These are phyloP conservation scores for Coemansia sp. DNA, from an alignment of 371 early-diverging fungal genomes.

Conservation along the genomic window DNA sequence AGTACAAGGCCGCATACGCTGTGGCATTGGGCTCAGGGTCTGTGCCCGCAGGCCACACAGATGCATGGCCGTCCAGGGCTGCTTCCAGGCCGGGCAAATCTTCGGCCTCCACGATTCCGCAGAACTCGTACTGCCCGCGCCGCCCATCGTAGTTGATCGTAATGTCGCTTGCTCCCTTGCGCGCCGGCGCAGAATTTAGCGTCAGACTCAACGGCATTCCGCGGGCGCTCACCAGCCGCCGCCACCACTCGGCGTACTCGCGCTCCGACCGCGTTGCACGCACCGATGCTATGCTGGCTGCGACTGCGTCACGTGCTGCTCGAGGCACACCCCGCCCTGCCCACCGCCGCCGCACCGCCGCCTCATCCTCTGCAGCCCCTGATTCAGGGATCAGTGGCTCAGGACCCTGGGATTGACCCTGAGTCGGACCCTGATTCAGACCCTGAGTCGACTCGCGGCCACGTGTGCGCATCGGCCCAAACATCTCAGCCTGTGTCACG, in stretches of 20 bases:
- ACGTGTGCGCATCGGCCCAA: conserved; percentile 34
- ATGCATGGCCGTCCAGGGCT: conserved; percentile 17
- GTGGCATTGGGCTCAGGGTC: not conserved
- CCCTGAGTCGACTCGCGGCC: not conserved
- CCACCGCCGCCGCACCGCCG: not conserved
- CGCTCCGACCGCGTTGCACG: conserved; percentile 36
- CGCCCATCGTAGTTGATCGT: conserved; percentile 25
- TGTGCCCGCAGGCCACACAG: conserved; percentile 28
- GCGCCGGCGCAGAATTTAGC: conserved; percentile 12
- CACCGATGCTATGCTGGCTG: conserved; percentile 18
- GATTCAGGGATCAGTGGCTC: too few species aligned
- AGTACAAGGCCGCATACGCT: conserved; percentile 15
- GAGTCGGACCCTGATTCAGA: too few species aligned
- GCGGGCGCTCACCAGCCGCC: conserved; percentile 29
- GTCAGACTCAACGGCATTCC: conserved; percentile 47
- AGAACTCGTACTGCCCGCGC: conserved; percentile 20
- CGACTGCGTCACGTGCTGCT: conserved; percentile 27
- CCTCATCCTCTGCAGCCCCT: not conserved
- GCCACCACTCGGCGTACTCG: conserved; percentile 51
- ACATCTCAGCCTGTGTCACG: conserved; percentile 17
- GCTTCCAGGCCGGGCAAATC: conserved; percentile 40
- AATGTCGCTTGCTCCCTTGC: conserved; percentile 23
- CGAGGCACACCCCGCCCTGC: conserved; percentile 18
- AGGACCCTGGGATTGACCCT: too few species aligned
- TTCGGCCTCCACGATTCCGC: conserved; percentile 45